Conservation (phyloP, 2,329 filamentous ascomycete species). For the Grosmannia serpens region DNA sequence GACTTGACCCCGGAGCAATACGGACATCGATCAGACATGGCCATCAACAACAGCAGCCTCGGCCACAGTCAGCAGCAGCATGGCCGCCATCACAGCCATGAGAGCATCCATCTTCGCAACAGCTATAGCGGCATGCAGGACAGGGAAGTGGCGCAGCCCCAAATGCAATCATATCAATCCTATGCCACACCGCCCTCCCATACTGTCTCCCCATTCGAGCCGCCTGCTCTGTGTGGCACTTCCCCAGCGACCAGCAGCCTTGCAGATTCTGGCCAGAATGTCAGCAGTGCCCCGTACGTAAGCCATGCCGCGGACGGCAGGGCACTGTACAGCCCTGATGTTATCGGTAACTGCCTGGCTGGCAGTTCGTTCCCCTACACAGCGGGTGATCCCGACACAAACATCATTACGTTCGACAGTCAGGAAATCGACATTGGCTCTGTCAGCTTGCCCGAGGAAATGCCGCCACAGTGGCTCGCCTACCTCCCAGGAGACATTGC, state of each 20-base stretch:
- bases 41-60: neutral
- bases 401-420: conserved; percentile 59
- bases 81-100: too few relatives aligned
- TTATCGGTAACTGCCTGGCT: conserved; percentile 16
- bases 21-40: neutral
- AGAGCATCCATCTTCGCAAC: neutral
- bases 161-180: neutral
- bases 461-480: conserved; percentile 62
- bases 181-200: conserved; percentile 23
- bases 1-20: neutral
- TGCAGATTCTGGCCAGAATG: neutral
- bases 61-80: neutral
- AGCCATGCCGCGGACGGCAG: neutral
- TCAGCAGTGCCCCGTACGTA: neutral
- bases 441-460: conserved; percentile 47
- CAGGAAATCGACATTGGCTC: conserved; percentile 66
- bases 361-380: conserved; percentile 20
- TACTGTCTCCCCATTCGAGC: conserved; percentile 19
- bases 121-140: neutral
- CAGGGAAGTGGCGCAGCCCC: neutral
- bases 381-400: conserved; percentile 21
- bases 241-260: conserved; percentile 25
- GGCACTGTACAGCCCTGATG: conserved; percentile 9
- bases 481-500: conserved; percentile 58
- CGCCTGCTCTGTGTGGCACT: too few relatives aligned